Base-by-base conservation (phyloP, 176 grass and related monocot species). In the Metroxylon sagu region DNA sequence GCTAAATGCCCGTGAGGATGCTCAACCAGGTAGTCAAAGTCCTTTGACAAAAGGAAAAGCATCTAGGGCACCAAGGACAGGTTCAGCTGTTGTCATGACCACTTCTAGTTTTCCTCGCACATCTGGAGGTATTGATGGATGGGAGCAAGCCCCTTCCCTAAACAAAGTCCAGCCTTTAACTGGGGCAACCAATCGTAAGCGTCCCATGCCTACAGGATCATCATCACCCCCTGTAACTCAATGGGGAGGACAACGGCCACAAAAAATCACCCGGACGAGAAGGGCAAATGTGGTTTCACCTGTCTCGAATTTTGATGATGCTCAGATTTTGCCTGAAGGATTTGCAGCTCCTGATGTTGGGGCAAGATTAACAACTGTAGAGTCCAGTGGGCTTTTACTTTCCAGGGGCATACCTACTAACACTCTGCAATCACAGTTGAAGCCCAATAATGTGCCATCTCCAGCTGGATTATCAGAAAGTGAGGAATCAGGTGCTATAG, bases 231-330 rank as follows among this genome's bases (percentile, higher is more conserved):
- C 89, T 53, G 83, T 89, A 53, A 59, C 89, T 23, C 71, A 76
- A 25, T 95, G 89, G 89, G 79, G 71, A 4, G 85, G 89, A 16
- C 82, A 89, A 56, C 82, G 85, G 3, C 76, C 85, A 65, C 82
- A 85, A 54, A 95, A 95, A 75, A 95, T 89, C 14, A 79, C 85
- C 16, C 76, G 89, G 29, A 85, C 75, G 61, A 85, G 89, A 76
- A 76, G 89, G 69, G 79, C 85, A 50, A 85, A 89, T 69, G 73
- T 95, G 59, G 82, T 95, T 73, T 89, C 89, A 77, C 89, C 89
- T 52, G 82, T 95, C 31, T 85, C 89, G 64, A 95, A 89, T 74
- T 89, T 79, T 61, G 89, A 89, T 18, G 89, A 95, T 72, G 58
- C 68, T 43, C 75, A 61, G 21, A 48, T 76, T 29, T 53, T 67